A percentile compares a stretch with the other conserved stretches of the same genome.
These are phyloP conservation scores for Zygosaccharomyces siamensis DNA, from an alignment of 805 yeast genomes.

Conservation along the genomic window DNA sequence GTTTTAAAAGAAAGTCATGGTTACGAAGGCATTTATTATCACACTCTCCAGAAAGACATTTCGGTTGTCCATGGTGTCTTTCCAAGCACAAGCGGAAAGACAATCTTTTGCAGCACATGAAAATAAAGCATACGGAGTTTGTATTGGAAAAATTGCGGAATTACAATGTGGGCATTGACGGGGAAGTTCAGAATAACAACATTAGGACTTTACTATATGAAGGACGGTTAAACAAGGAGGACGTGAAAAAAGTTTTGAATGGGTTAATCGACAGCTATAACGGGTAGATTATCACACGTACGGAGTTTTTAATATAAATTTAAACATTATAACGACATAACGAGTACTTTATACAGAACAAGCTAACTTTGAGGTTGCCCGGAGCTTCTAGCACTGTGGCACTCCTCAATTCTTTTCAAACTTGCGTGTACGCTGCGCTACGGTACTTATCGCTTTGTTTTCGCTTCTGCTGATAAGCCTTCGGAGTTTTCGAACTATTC, in stretches of 20 bases:
- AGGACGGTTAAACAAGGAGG: conserved; percentile 29
- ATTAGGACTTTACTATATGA: conserved; percentile 24
- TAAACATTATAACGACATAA: too few species aligned
- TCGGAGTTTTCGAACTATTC: too few species aligned
- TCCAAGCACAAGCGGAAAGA: conserved; percentile 34
- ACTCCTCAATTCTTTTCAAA: too few species aligned
- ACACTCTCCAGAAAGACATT: conserved; percentile 28
- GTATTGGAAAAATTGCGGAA: conserved; percentile 22
- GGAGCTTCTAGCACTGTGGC: too few species aligned
- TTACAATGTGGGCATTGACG: conserved; percentile 3
- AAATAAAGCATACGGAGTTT: conserved; percentile 28
- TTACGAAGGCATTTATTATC: conserved; percentile 30
- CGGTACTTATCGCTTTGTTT: too few species aligned
- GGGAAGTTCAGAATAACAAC: conserved; percentile 10
- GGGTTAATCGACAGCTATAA: conserved; percentile 20
- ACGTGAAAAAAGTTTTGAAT: conserved; percentile 28
- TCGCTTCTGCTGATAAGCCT: too few species aligned
- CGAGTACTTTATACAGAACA: too few species aligned
- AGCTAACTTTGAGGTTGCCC: too few species aligned
- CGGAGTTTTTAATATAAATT: too few species aligned
- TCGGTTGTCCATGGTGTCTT: conserved; percentile 30
- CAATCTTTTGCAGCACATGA: conserved; percentile 32
- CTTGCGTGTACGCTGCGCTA: too few species aligned
- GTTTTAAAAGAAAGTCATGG: conserved; percentile 33
- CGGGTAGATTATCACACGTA: conserved; percentile 1